Conservation (phyloP, 164 flowering plant genomes). For the Santalum album region DNA sequence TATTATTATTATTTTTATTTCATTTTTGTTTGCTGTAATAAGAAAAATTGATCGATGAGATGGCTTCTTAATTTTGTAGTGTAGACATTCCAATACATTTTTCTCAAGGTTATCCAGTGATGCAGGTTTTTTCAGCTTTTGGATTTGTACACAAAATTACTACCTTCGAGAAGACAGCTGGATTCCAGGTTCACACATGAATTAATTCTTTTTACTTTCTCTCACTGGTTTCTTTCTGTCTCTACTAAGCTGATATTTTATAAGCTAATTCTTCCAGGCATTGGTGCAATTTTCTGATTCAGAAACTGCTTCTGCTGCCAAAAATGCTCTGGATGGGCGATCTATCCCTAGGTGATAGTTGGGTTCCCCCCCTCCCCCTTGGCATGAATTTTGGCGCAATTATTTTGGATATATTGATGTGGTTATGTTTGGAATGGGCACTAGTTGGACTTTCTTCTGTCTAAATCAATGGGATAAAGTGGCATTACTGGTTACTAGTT, state of each 20-base stretch:
- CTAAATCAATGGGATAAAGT: too few species aligned
- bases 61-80: neutral
- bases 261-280: slow-evolving; percentile 38
- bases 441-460: too few species aligned
- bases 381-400: too few species aligned
- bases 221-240: neutral
- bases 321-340: slow-evolving; percentile 83
- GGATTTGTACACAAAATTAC: slow-evolving; percentile 97
- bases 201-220: neutral
- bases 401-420: too few species aligned
- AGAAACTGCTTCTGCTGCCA: slow-evolving; percentile 83
- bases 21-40: neutral
- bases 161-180: slow-evolving; percentile 98
- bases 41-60: neutral
- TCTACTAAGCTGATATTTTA: slow-evolving; percentile 7
- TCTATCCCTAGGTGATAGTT: slow-evolving; percentile 95
- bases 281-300: slow-evolving; percentile 85
- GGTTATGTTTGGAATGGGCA: too few species aligned
- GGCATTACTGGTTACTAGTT: too few species aligned
- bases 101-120: slow-evolving; percentile 10
- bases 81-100: neutral
- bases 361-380: too few species aligned
- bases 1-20: neutral
- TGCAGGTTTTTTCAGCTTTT: slow-evolving; percentile 98
- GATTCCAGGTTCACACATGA: slow-evolving; percentile 65